Percentiles rank a stretch among this genome's conserved stretches.
phyloP scores from a whole-genome alignment of 2,329 filamentous ascomycete genomes.

The Ophiocordyceps camponoti-rufipedis region DNA sequence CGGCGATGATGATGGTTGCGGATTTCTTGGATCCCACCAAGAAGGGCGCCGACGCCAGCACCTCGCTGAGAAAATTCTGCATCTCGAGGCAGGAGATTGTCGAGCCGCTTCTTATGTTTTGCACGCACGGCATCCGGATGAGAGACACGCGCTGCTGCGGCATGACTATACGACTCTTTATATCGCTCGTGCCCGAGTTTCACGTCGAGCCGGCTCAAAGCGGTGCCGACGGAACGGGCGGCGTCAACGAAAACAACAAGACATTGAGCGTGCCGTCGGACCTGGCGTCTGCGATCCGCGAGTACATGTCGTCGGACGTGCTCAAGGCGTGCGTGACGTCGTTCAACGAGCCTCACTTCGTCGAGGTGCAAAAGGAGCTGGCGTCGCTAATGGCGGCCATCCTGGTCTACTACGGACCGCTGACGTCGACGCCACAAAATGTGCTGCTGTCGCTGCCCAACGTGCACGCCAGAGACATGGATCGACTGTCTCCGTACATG shows the following conservation, averaged over 20 bases:
- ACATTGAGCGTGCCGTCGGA: conserved; percentile 28
- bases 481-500: conserved; percentile 42
- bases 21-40: conserved; percentile 66
- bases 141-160: conserved; percentile 77
- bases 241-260: conserved; percentile 9
- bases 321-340: conserved; percentile 80
- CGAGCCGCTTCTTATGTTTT: conserved; percentile 80
- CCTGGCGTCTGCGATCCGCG: conserved; percentile 52
- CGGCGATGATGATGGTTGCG: conserved; percentile 79
- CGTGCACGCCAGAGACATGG: conserved; percentile 50
- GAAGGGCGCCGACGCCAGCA: conserved; percentile 22
- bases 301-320: conserved; percentile 79
- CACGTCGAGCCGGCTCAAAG: conserved; percentile 27
- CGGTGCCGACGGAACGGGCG: conserved; percentile 3
- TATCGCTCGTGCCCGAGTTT: conserved; percentile 71
- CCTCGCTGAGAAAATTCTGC: conserved; percentile 64
- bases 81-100: conserved; percentile 61
- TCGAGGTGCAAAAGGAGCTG: conserved; percentile 86
- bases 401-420: conserved; percentile 53
- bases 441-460: conserved; percentile 69
- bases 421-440: conserved; percentile 51
- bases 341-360: conserved; percentile 89
- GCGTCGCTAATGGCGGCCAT: conserved; percentile 77
- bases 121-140: conserved; percentile 77
- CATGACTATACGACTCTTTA: conserved; percentile 71